phyloP scores from a whole-genome alignment of 495 filamentous ascomycete species.

The Glonium stellatum region DNA sequence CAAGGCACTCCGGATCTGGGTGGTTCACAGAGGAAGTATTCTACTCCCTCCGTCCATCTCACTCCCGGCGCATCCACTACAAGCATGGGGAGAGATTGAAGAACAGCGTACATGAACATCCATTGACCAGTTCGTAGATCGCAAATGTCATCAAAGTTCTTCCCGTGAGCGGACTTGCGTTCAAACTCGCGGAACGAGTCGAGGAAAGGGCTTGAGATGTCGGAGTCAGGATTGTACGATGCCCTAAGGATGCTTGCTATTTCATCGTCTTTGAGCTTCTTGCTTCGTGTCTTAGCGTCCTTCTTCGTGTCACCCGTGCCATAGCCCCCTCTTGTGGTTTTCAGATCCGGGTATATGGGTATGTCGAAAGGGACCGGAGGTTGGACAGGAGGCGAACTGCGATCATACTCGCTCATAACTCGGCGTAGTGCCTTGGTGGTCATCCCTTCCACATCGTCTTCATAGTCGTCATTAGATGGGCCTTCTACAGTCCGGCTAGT shows the following conservation, averaged over 20 bases:
- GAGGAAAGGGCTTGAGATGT: constrained; percentile 60
- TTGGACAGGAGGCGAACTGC: constrained; percentile 76
- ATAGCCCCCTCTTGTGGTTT: constrained; percentile 53
- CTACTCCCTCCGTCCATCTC: constrained; percentile 69
- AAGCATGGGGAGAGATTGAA: constrained; percentile 85
- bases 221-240: constrained; percentile 68
- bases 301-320: constrained; percentile 60
- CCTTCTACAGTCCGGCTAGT: constrained; percentile 44
- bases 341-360: constrained; percentile 65
- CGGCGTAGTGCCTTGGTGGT: constrained; percentile 56
- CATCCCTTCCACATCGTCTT: constrained; percentile 40
- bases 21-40: constrained; percentile 94
- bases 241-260: constrained; percentile 62
- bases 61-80: constrained; percentile 80
- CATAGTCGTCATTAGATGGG: constrained; percentile 46
- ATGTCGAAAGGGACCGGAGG: constrained; percentile 90
- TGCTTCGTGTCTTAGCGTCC: constrained; percentile 55
- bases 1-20: constrained; percentile 77
- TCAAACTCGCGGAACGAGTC: constrained; percentile 79
- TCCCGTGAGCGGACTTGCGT: constrained; percentile 62
- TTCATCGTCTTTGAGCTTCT: constrained; percentile 73
- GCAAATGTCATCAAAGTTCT: constrained; percentile 60
- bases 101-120: constrained; percentile 87
- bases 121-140: constrained; percentile 81
- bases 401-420: constrained; percentile 79